Conservation (phyloP, 139 green algal species). For the Chlorella ohadii region DNA sequence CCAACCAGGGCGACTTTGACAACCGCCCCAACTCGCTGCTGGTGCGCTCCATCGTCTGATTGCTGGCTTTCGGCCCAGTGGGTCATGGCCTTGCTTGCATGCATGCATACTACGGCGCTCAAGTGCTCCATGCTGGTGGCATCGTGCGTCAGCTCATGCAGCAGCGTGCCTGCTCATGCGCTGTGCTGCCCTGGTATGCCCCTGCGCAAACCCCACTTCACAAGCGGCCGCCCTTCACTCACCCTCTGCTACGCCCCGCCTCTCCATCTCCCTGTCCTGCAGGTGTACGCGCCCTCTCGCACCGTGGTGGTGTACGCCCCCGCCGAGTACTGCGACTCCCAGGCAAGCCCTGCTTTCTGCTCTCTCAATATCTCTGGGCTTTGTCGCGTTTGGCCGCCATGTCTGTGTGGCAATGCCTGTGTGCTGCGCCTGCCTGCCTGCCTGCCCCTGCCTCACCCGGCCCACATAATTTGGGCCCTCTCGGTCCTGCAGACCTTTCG, state of each 20-base stretch:
- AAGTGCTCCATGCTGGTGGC: too few species aligned
- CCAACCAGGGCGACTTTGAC: slow-evolving; percentile 65
- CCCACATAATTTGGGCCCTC: not conserved
- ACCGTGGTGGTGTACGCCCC: slow-evolving; percentile 92
- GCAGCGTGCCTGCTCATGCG: too few species aligned
- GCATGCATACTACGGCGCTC: too few species aligned
- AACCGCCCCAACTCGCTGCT: slow-evolving; percentile 74
- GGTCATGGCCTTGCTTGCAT: too few species aligned
- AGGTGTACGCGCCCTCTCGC: slow-evolving; percentile 77
- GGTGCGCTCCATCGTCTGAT: slow-evolving; percentile 13
- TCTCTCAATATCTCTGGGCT: too few species aligned
- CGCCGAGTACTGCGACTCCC: slow-evolving; percentile 70
- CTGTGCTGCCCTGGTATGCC: too few species aligned
- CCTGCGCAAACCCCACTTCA: too few species aligned
- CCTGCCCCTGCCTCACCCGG: not conserved
- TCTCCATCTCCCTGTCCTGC: too few species aligned
- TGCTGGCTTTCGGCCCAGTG: too few species aligned
- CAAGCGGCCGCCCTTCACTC: too few species aligned
- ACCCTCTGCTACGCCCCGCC: not conserved
- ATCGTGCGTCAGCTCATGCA: too few species aligned
- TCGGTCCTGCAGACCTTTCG: not conserved
- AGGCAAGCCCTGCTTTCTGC: not conserved
- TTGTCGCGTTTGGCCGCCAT: too few species aligned
- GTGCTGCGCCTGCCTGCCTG: not conserved
- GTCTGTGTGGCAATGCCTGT: not conserved